Percentiles rank a stretch among this genome's conserved stretches.
These are phyloP conservation scores for Pleurotus platypus DNA, from an alignment of 768 basidiomycete genomes.

Conservation along the genomic window DNA sequence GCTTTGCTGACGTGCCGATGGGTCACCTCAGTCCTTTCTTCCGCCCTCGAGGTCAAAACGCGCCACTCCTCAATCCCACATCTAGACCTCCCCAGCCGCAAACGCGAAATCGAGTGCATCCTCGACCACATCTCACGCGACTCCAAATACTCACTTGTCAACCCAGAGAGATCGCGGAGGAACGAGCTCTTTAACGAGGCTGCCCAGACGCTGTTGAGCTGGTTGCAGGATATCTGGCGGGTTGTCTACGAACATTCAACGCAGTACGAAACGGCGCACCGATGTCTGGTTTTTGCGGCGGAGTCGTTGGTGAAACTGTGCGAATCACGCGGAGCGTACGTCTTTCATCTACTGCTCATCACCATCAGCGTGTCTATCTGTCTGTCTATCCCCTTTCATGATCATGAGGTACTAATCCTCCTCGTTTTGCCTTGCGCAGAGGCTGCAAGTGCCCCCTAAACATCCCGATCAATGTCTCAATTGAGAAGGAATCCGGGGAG, in stretches of 20 bases:
- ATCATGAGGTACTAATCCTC: background rate
- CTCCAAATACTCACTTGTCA: slow-evolving; percentile 46
- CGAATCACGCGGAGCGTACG: slow-evolving; percentile 24
- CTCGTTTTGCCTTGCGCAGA: background rate
- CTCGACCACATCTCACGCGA: slow-evolving; percentile 53
- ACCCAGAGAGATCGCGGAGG: slow-evolving; percentile 44
- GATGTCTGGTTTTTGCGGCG: slow-evolving; percentile 49
- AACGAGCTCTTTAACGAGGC: slow-evolving; percentile 56
- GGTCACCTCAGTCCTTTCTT: slow-evolving; percentile 7
- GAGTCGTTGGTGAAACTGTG: slow-evolving; percentile 36
- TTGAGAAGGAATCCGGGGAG: slow-evolving; percentile 31
- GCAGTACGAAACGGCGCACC: slow-evolving; percentile 49
- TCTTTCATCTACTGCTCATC: slow-evolving; percentile 10
- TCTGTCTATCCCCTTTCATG: too few relatives aligned
- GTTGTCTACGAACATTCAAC: slow-evolving; percentile 56
- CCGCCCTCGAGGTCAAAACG: slow-evolving; percentile 36
- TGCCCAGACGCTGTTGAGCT: slow-evolving; percentile 48
- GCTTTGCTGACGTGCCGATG: too few relatives aligned
- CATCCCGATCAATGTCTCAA: slow-evolving; percentile 31
- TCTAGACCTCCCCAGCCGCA: slow-evolving; percentile 51
- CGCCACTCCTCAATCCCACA: slow-evolving; percentile 39
- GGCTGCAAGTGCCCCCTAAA: slow-evolving; percentile 44
- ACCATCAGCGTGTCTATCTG: background rate
- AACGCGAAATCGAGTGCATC: slow-evolving; percentile 48
- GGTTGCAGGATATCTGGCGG: slow-evolving; percentile 65